Conservation (phyloP, 148 eudicot species). For the Oxyria digyna region DNA sequence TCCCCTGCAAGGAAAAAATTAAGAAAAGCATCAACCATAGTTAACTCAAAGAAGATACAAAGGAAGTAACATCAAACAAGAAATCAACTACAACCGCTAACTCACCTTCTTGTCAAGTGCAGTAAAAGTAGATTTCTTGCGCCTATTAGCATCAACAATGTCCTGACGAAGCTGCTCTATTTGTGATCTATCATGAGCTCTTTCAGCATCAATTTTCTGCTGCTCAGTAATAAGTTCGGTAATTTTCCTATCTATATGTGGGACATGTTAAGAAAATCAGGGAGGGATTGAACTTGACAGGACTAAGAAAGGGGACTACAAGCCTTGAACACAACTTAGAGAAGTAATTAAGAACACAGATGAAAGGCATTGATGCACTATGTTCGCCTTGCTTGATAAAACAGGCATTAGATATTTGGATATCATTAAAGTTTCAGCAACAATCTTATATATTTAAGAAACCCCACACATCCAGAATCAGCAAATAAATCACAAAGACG, state of each 20-base stretch:
- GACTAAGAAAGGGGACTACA: not conserved
- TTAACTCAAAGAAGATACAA: not conserved
- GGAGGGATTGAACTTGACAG: not conserved
- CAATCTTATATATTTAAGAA: not conserved
- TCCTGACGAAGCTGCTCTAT: slow-evolving; percentile 82
- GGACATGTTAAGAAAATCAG: slow-evolving; percentile 41
- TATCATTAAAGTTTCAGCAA: not conserved
- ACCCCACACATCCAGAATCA: not conserved
- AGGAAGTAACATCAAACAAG: slow-evolving; percentile 11
- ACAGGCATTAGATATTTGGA: not conserved
- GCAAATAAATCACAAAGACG: not conserved
- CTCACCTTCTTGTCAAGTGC: slow-evolving; percentile 83
- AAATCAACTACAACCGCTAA: not conserved
- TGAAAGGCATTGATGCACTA: not conserved
- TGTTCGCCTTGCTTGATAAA: not conserved
- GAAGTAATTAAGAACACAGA: not conserved
- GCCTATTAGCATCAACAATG: slow-evolving; percentile 62
- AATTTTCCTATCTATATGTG: slow-evolving; percentile 71
- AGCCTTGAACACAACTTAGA: not conserved
- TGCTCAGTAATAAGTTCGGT: slow-evolving; percentile 83
- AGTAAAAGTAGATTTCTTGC: slow-evolving; percentile 54
- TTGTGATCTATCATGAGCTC: slow-evolving; percentile 77
- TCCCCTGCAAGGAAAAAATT: slow-evolving; percentile 40
- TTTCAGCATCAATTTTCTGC: slow-evolving; percentile 89
- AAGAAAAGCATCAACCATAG: not conserved